Conservation (phyloP, 768 basidiomycete genomes). For the Grammothele lineata region DNA sequence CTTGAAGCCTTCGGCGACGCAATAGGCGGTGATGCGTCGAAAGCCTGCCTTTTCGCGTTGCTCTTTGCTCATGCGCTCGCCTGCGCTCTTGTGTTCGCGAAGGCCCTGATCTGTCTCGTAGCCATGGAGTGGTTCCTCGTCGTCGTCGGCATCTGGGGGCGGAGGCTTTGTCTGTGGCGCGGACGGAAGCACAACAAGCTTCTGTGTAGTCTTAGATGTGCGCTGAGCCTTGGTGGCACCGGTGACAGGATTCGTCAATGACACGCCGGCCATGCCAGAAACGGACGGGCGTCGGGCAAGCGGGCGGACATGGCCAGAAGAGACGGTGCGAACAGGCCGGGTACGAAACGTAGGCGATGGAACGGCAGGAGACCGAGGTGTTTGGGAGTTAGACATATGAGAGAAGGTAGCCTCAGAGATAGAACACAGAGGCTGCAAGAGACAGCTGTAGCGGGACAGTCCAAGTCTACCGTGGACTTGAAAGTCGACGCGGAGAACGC, state of each 20-base stretch:
- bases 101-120: conserved; percentile 65
- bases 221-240: conserved; percentile 54
- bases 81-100: conserved; percentile 77
- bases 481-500: no score
- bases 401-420: conserved; percentile 2
- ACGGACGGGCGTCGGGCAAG: conserved; percentile 29
- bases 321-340: background rate
- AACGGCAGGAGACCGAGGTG: background rate
- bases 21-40: conserved; percentile 85
- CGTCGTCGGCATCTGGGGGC: conserved; percentile 40
- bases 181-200: conserved; percentile 85
- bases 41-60: conserved; percentile 80
- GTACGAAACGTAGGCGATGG: background rate
- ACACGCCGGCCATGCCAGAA: conserved; percentile 25
- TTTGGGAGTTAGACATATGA: background rate
- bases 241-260: conserved; percentile 24
- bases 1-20: conserved; percentile 78
- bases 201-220: conserved; percentile 88
- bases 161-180: conserved; percentile 81
- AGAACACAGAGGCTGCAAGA: no score
- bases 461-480: no score
- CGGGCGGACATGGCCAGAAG: background rate
- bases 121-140: conserved; percentile 49
- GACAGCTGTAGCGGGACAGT: no score
- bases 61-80: conserved; percentile 84